Evolutionary conservation across 1,139 yeast species (phyloP).

Genomic region (Arxiozyma telluris): DNA sequence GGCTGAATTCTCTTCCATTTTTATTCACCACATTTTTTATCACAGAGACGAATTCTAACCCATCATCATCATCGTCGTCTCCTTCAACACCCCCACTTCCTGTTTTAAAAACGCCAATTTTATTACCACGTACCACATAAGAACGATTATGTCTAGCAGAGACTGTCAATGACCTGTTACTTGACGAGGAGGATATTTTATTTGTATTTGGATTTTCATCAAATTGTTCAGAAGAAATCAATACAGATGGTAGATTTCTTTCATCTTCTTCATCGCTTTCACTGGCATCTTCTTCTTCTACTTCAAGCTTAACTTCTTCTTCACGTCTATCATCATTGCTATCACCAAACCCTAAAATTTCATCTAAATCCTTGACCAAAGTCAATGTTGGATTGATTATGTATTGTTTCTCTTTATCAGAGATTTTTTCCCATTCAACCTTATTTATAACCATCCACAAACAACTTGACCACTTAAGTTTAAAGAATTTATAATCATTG

Average conservation of each 20-base stretch:
- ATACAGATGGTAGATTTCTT: slow-evolving; percentile 6
- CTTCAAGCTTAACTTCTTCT: slow-evolving; percentile 3
- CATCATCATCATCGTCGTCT: slow-evolving; percentile 34
- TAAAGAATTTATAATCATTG: slow-evolving; percentile 42
- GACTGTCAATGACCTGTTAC: slow-evolving; percentile 51
- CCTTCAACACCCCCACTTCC: slow-evolving; percentile 42
- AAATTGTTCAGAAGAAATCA: slow-evolving; percentile 26
- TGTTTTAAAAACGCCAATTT: slow-evolving; percentile 70
- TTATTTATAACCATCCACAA: slow-evolving; percentile 56
- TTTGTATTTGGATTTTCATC: slow-evolving; percentile 8
- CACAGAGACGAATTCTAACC: slow-evolving; percentile 55
- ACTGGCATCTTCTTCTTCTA: slow-evolving; percentile 15
- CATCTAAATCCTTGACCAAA: slow-evolving; percentile 28
- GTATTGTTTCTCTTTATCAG: slow-evolving; percentile 40
- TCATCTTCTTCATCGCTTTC: slow-evolving; percentile 24
- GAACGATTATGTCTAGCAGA: slow-evolving; percentile 65
- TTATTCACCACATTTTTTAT: slow-evolving; percentile 51
- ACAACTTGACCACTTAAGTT: slow-evolving; percentile 41
- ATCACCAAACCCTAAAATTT: slow-evolving; percentile 29
- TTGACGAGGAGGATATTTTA: slow-evolving; percentile 27
- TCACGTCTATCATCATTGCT: slow-evolving; percentile 15
- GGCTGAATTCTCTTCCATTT: slow-evolving; percentile 45
- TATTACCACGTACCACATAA: slow-evolving; percentile 70
- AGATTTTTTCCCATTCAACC: slow-evolving; percentile 40
- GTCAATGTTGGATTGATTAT: slow-evolving; percentile 41